Evolutionary conservation across 805 yeast genomes (phyloP).

Genomic region (Lipomyces yamanashiensis): DNA sequence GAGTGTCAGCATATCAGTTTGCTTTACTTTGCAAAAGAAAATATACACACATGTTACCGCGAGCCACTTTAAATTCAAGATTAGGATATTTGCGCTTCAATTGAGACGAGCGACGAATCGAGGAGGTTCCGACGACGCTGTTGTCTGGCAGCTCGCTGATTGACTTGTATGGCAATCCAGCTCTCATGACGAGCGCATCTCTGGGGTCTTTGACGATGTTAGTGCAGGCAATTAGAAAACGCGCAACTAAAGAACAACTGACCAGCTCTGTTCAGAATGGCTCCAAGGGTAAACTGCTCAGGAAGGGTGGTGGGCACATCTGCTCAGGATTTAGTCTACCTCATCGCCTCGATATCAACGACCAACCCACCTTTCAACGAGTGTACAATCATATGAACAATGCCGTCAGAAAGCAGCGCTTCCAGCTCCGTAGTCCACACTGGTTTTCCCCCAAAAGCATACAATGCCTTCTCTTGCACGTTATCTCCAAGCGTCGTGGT

Average conservation of each 20-base stretch:
- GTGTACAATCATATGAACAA: conserved; percentile 88
- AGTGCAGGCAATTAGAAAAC: not conserved
- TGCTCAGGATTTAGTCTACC: conserved; percentile 16
- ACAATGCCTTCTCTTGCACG: conserved; percentile 80
- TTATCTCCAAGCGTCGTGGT: conserved; percentile 89
- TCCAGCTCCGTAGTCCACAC: conserved; percentile 97
- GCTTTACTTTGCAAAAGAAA: not conserved
- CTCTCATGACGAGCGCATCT: conserved; percentile 83
- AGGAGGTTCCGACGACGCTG: conserved; percentile 89
- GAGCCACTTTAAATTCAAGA: conserved; percentile 76
- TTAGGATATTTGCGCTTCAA: conserved; percentile 76
- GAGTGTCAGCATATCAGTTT: not conserved
- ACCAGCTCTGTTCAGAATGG: conserved; percentile 74
- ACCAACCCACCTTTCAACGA: conserved; percentile 76
- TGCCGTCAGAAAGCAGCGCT: conserved; percentile 64
- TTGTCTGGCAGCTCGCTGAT: conserved; percentile 82
- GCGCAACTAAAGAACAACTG: not conserved
- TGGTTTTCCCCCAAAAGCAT: conserved; percentile 94
- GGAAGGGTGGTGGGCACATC: conserved; percentile 82
- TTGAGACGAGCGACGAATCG: conserved; percentile 93
- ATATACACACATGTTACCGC: conserved; percentile 67
- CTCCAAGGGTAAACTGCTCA: conserved; percentile 85
- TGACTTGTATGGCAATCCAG: conserved; percentile 62
- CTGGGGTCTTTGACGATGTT: conserved; percentile 62
- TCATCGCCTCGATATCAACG: not conserved